Percentiles rank a stretch among this genome's conserved stretches.
Evolutionary conservation across 2,329 filamentous ascomycete species (phyloP).

Genomic region (Fusarium praegraminearum): DNA sequence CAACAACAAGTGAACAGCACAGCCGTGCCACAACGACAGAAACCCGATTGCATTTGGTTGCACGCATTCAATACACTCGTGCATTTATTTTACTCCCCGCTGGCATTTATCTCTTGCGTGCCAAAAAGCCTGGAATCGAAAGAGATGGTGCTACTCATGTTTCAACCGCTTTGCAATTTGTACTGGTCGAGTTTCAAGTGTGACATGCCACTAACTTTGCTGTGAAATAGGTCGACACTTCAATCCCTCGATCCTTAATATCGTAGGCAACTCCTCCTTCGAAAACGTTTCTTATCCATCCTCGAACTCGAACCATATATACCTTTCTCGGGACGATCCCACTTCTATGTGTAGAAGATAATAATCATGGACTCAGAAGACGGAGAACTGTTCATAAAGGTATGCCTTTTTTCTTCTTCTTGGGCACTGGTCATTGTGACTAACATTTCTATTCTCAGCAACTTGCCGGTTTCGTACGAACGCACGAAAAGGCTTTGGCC

Average conservation of each 20-base stretch:
- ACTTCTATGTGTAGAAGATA: slow-evolving; percentile 51
- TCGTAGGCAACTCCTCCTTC: slow-evolving; percentile 11
- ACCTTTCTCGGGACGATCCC: slow-evolving; percentile 11
- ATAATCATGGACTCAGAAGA: slow-evolving; percentile 87
- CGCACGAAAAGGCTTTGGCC: slow-evolving; percentile 95
- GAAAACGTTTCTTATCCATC: slow-evolving; percentile 18
- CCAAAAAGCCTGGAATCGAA: slow-evolving; percentile 8
- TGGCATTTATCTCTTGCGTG: slow-evolving; percentile 11
- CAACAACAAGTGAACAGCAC: slow-evolving; percentile 31
- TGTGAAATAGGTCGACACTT: slow-evolving; percentile 42
- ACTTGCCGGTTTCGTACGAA: slow-evolving; percentile 94
- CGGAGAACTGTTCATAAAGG: slow-evolving; percentile 90
- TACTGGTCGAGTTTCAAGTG: slow-evolving; percentile 15
- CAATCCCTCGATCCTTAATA: slow-evolving; percentile 37
- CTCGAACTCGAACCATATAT: slow-evolving; percentile 11
- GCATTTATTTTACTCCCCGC: slow-evolving; percentile 8
- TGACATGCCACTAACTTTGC: slow-evolving; percentile 37
- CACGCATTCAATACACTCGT: slow-evolving; percentile 3
- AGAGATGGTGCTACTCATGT: slow-evolving; percentile 15
- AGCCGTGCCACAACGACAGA: slow-evolving; percentile 35
- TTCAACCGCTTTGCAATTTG: slow-evolving; percentile 20
- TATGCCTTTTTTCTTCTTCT: slow-evolving; percentile 53
- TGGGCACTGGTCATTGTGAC: neutral
- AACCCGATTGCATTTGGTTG: slow-evolving; percentile 23
- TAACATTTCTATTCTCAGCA: slow-evolving; percentile 70